Evolutionary conservation across 768 basidiomycete genomes (phyloP).

Genomic region (Amanita molliuscula): DNA sequence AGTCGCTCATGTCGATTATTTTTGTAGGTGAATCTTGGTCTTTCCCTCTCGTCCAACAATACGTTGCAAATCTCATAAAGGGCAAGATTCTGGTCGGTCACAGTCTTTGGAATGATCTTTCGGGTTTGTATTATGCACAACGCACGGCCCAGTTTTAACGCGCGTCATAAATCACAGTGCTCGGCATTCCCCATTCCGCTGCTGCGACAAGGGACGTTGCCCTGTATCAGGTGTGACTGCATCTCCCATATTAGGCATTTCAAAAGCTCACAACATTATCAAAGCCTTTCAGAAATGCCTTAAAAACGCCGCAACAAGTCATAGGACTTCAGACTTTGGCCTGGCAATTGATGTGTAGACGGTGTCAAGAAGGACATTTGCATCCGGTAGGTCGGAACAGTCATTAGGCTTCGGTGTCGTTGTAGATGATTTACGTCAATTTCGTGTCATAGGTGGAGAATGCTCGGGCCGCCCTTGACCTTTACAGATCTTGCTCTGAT

Average conservation of each 20-base stretch:
- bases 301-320: conserved; percentile 55
- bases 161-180: conserved; percentile 32
- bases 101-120: conserved; percentile 71
- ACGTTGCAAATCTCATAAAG: conserved; percentile 54
- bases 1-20: not conserved
- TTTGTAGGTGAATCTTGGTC: conserved; percentile 35
- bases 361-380: conserved; percentile 61
- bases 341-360: conserved; percentile 75
- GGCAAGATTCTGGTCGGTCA: conserved; percentile 71
- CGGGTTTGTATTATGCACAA: conserved; percentile 35
- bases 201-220: conserved; percentile 74
- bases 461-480: conserved; percentile 48
- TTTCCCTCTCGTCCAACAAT: conserved; percentile 58
- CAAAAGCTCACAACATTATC: not conserved
- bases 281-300: conserved; percentile 64
- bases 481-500: conserved; percentile 43
- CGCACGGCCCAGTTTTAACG: not conserved
- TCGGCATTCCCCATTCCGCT: conserved; percentile 74
- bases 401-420: not conserved
- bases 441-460: conserved; percentile 54
- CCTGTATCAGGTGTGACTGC: conserved; percentile 42
- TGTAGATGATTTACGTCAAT: conserved; percentile 4
- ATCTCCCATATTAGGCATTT: not conserved
- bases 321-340: conserved; percentile 71
- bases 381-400: conserved; percentile 48